These are phyloP conservation scores for Psilocybe mexicana DNA, from an alignment of 1,284 basidiomycete species.

Conservation along the genomic window DNA sequence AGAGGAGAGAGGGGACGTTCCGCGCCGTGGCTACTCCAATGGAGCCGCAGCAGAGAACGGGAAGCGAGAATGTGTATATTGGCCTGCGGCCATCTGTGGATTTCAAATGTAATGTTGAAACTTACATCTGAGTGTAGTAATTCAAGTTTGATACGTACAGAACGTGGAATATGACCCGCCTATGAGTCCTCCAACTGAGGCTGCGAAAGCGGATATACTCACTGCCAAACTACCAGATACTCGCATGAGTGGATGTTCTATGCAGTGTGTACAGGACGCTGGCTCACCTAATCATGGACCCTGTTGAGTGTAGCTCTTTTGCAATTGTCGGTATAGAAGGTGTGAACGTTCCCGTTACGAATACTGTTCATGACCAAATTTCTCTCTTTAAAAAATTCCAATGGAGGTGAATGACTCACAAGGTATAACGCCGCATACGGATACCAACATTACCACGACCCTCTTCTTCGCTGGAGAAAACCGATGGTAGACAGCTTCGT, in stretches of 20 bases:
- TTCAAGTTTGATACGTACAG: conserved; percentile 21
- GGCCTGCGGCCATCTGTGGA: conserved; percentile 58
- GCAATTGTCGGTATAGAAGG: conserved; percentile 71
- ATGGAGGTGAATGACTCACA: conserved; percentile 1
- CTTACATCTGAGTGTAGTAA: too few species aligned
- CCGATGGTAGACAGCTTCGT: conserved; percentile 18
- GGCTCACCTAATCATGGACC: conserved; percentile 52
- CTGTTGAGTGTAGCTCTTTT: conserved; percentile 56
- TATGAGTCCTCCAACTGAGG: conserved; percentile 31
- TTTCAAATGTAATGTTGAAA: too few species aligned
- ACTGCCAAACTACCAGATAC: conserved; percentile 30
- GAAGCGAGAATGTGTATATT: conserved; percentile 62
- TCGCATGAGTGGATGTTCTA: neutral
- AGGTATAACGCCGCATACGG: conserved; percentile 21
- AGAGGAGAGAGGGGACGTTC: conserved; percentile 52
- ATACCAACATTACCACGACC: conserved; percentile 19
- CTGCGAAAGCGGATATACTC: conserved; percentile 33
- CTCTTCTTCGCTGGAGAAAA: conserved; percentile 20
- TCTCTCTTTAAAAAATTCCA: neutral
- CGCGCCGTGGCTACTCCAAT: conserved; percentile 56
- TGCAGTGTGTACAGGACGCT: conserved; percentile 14
- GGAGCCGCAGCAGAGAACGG: conserved; percentile 59
- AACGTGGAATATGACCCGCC: conserved; percentile 37
- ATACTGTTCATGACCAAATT: conserved; percentile 41
- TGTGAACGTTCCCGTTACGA: conserved; percentile 68